These are phyloP conservation scores for Magnusiomyces fungicola DNA, from an alignment of 1,139 yeast species.

Conservation along the genomic window DNA sequence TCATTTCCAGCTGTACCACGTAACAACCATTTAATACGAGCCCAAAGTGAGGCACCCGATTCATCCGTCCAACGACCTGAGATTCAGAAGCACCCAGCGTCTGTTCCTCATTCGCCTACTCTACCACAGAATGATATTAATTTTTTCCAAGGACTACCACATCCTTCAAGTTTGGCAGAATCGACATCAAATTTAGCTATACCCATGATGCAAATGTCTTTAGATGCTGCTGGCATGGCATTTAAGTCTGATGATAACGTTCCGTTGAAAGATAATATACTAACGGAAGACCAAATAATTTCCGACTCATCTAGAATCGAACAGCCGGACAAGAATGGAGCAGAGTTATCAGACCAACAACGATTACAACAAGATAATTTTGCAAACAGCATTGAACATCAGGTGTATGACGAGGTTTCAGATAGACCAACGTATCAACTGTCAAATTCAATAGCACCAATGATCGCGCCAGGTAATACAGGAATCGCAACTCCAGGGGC, in stretches of 20 bases:
- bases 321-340: too few relatives aligned
- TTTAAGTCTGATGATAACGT: too few relatives aligned
- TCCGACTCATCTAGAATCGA: too few relatives aligned
- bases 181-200: too few relatives aligned
- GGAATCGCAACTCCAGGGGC: not conserved
- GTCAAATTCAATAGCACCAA: not conserved
- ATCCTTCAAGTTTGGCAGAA: too few relatives aligned
- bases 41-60: conserved; percentile 12
- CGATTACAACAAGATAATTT: too few relatives aligned
- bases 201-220: too few relatives aligned
- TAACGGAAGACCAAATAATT: too few relatives aligned
- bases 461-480: not conserved
- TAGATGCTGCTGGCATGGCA: too few relatives aligned
- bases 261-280: too few relatives aligned
- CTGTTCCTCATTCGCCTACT: conserved; percentile 13
- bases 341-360: too few relatives aligned
- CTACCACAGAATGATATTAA: not conserved
- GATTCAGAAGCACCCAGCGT: conserved; percentile 4
- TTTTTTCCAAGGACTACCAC: not conserved
- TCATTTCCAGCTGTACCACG: not conserved
- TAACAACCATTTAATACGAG: conserved; percentile 1
- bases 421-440: not conserved
- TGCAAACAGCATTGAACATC: too few relatives aligned
- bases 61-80: conserved; percentile 4
- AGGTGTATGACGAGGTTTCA: not conserved